Evolutionary conservation across 202 grass and related monocot species (phyloP), one percentile per base, ranked within the genome.

Genomic region (Digitaria exilis): DNA sequence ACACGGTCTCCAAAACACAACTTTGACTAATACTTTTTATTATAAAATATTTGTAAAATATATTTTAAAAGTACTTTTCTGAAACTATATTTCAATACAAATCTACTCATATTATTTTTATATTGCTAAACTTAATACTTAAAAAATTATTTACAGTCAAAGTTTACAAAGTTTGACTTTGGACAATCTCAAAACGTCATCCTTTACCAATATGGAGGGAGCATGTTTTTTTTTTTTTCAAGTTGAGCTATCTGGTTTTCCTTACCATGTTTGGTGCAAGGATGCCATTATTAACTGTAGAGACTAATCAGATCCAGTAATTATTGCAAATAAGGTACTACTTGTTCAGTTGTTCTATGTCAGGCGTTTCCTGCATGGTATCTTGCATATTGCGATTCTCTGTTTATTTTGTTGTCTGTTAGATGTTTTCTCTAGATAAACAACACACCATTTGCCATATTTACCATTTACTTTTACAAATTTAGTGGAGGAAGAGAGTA

Each of bases 241-340:
- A 34, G 59, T 79, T 75, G 13, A 22, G 44, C 25, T 76, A 61
- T 49, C 35, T 58, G 75, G 28, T 29, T 78, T 39, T 58, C 28
- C 14, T 76, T 29, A 39, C 31, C 35, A 19, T 66, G 12, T 29
- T 76, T 50, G 71, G 14, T 67, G 32, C 72, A 42, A 18, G 8
- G 13, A 41, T 76, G 52, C 18, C 8, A 0, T 45, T 29, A 37
- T 59, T 59, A 28, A 6, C 22, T 28, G 34, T 26, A 39, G 22
- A 76, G 0, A 22, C 1, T 57, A 59, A 28, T 43, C n/a, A 42
- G 34, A 58, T 7, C 32, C 34, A 59, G 32, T 41, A 21, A 26
- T 25, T 41, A 1, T 16, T 41, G 50, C 32, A 17, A 41, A 54
- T 75, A 41, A 54, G 31, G 50, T 56, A 15, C 14, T 34, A 51